These are phyloP conservation scores for Aphanomyces invadans DNA, from an alignment of 352 stramenopile genomes.

Conservation along the genomic window DNA sequence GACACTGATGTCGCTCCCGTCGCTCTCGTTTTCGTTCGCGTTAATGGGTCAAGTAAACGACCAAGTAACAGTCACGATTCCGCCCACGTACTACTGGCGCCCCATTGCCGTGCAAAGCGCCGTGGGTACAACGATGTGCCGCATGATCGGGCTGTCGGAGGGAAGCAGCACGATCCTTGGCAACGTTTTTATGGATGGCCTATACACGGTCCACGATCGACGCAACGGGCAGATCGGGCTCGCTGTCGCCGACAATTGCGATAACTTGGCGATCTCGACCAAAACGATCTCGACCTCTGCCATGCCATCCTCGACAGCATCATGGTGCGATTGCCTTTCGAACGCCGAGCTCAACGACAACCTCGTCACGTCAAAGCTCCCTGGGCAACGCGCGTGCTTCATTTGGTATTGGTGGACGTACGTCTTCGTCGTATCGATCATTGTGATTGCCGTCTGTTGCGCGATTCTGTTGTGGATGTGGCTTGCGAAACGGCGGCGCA, in stretches of 20 bases:
- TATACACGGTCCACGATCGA: slow-evolving; percentile 78
- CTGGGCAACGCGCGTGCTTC: slow-evolving; percentile 62
- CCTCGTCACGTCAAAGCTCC: slow-evolving; percentile 51
- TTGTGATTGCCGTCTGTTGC: slow-evolving; percentile 47
- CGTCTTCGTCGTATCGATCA: slow-evolving; percentile 49
- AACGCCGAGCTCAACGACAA: slow-evolving; percentile 47
- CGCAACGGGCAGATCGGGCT: slow-evolving; percentile 44
- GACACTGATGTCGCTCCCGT: slow-evolving; percentile 50
- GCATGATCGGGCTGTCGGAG: slow-evolving; percentile 77
- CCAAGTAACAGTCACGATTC: slow-evolving; percentile 67
- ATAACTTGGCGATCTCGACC: slow-evolving; percentile 53
- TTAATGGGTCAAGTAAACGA: slow-evolving; percentile 38
- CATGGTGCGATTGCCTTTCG: slow-evolving; percentile 61
- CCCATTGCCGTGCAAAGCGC: slow-evolving; percentile 34
- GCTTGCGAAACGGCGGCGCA: slow-evolving; percentile 39
- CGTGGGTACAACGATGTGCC: slow-evolving; percentile 38
- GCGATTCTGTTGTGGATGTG: slow-evolving; percentile 44
- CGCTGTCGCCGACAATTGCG: slow-evolving; percentile 58
- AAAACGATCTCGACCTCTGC: slow-evolving; percentile 58
- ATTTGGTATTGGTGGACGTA: slow-evolving; percentile 88
- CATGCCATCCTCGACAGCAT: slow-evolving; percentile 27
- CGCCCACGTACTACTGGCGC: slow-evolving; percentile 76
- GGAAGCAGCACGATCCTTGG: slow-evolving; percentile 63
- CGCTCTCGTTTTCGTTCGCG: slow-evolving; percentile 54
- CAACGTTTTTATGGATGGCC: slow-evolving; percentile 79